A percentile compares a stretch with the other conserved stretches of the same genome.
Conservation (phyloP, 1,284 basidiomycete genomes). For the Fistulina hepatica region DNA sequence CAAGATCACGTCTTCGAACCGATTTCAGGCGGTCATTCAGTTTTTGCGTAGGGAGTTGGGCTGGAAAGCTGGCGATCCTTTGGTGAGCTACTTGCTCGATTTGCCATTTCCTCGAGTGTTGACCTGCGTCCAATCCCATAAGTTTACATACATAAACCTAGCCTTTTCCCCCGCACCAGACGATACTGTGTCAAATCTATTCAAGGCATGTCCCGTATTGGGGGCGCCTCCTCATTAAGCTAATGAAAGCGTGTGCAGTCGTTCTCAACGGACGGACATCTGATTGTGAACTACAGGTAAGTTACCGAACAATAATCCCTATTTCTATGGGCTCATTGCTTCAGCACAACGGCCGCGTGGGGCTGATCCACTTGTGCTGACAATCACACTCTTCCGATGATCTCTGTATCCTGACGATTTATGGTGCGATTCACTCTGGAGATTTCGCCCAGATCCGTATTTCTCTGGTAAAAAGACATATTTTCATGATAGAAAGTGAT, state of each 20-base stretch:
- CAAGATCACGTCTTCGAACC: conserved; percentile 92
- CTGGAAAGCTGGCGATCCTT: conserved; percentile 78
- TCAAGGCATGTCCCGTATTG: conserved; percentile 47
- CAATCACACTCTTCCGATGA: too few species aligned
- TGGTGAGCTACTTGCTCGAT: conserved; percentile 46
- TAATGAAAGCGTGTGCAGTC: conserved; percentile 38
- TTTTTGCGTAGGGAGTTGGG: conserved; percentile 87
- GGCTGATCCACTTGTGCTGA: conserved; percentile 44
- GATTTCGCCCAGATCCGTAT: too few species aligned
- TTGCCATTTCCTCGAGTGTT: background rate
- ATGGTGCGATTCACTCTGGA: too few species aligned
- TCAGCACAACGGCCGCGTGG: conserved; percentile 63
- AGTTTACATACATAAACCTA: conserved; percentile 99
- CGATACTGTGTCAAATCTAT: conserved; percentile 84
- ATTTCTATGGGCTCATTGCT: conserved; percentile 2
- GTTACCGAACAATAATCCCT: conserved; percentile 13
- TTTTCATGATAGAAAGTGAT: too few species aligned
- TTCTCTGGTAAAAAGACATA: too few species aligned
- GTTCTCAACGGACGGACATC: conserved; percentile 84
- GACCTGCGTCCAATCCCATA: conserved; percentile 4
- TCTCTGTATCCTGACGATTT: too few species aligned
- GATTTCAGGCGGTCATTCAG: conserved; percentile 92
- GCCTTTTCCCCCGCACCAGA: conserved; percentile 92
- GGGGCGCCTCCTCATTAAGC: conserved; percentile 1
- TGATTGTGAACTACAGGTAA: conserved; percentile 94